Base-by-base conservation (phyloP, 305 asterid species). In the Ajuga reptans region DNA sequence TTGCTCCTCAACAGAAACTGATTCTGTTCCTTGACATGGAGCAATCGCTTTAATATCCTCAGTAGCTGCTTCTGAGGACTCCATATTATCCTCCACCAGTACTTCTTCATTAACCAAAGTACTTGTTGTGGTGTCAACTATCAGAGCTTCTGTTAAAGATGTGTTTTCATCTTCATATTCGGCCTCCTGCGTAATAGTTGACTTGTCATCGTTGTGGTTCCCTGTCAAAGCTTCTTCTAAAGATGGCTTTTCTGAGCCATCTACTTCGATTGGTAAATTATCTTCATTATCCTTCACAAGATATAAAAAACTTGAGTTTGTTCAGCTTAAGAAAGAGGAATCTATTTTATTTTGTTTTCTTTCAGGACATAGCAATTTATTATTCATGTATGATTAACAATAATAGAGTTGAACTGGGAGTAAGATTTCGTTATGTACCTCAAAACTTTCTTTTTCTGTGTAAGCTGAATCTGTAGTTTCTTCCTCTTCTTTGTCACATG, bases 121-220 rank as follows among this genome's bases (percentile, higher is more conserved):
- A 21, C 37, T 56, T 57, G 54, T 77, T 39, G 34, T 49, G 60
- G 50, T 74, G 65, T 72, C 72, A 59, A 16, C 64, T 39, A 9
- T 18, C 12, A 51, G 73, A 47, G 41, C 69, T 72, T 75, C 76
- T 66, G 68, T 2, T 12, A 17, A 49, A 45, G 76, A 62, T 75
- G 75, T 42, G 42, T 42, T 61, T 67, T 64, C 70, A 36, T 51
- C 46, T 34, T 21, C 51, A 34, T 17, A 27, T 7, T 36, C 36
- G 29, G 61, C 17, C 47, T 56, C 76, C 17, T 27, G 34, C 11
- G 16, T 10, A 45, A 29, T 39, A 49, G 54, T 51, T 31, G 74
- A 9, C 59, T 49, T 71, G 7, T 69, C 64, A 58, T 69, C 69
- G 18, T 64, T 43, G 47, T 6, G 14, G 50, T 68, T 69, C 52